A percentile compares a stretch with the other conserved stretches of the same genome.
phyloP scores from a whole-genome alignment of 352 stramenopile species.

The Globisporangium irregulare region DNA sequence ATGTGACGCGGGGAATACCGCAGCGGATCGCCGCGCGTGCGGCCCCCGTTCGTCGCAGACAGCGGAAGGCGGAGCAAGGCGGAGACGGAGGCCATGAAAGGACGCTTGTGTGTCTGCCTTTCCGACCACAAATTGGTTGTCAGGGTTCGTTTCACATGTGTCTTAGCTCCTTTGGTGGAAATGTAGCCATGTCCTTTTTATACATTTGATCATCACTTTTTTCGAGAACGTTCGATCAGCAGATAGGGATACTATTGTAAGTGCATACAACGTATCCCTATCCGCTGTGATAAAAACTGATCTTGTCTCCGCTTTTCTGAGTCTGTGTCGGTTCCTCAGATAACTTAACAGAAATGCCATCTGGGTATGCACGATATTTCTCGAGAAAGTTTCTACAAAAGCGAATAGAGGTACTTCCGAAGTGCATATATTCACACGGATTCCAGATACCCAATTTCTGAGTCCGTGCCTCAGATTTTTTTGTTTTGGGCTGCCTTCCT shows the following conservation, averaged over 20 bases:
- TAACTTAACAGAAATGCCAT: too few species aligned
- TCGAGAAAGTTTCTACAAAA: too few species aligned
- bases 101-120: too few species aligned
- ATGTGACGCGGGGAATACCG: conserved; percentile 6
- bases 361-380: too few species aligned
- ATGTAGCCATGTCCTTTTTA: neutral
- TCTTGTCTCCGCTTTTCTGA: too few species aligned
- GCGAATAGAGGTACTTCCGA: too few species aligned
- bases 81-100: neutral
- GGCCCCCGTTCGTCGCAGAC: neutral
- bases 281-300: too few species aligned
- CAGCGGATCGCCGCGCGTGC: neutral
- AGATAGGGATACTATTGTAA: neutral
- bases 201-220: neutral
- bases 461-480: neutral
- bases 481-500: too few species aligned
- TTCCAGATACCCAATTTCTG: neutral
- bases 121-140: too few species aligned
- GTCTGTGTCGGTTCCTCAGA: too few species aligned
- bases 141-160: neutral
- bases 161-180: too few species aligned
- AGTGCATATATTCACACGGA: neutral
- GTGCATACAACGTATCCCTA: too few species aligned
- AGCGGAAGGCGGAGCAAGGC: neutral
- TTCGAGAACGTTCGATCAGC: neutral